Evolutionary conservation across 768 basidiomycete species (phyloP), one percentile per base, ranked within the genome.

Genomic region (Megacollybia marginata): DNA sequence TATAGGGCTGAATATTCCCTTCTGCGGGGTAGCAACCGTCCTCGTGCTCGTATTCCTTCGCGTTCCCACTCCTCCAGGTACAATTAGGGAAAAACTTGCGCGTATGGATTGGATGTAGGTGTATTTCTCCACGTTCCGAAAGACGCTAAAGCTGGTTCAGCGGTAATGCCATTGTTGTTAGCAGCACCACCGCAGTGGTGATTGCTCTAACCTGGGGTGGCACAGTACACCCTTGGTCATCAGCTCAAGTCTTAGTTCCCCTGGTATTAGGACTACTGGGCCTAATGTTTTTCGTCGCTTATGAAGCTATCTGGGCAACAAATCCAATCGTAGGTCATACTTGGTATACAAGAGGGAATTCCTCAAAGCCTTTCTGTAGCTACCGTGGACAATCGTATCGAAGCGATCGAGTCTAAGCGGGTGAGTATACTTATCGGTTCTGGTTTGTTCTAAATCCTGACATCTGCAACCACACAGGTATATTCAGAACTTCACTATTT

Each of bases 121-220:
- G 13, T 28, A 13, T 44, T 8, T 10, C 9, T 34, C 13, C 4
- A 44, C 23, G 28, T 11, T 42, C 12, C 20, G 38, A 55, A 15
- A 56, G 44, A 36, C 35, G 44, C 15, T 23, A 16, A 19, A n/a
- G 4, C 9, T 16, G 13, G 19, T 15, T 52, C 42, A 47, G 53
- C 45, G 44, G 44, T 13, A 46, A 35, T n/a, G 13, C 33, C 11
- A n/a, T 35, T 8, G 42, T 40, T 3, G 34, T 50, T 10, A 20
- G n/a, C 13, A 35, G 42, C 18, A 28, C 20, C 3, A 50, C 42
- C 23, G 18, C 18, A 16, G n/a, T 35, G 9, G 31, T 50, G 7
- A 19, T 52, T 15, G 49, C 46, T 1, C 47, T 52, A 15, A 55
- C 46, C 31, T 51, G 46, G 50, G 51, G 48, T 4, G 51, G 47